Conservation (phyloP, 495 filamentous ascomycete genomes). For the Aspergillus wentii region DNA sequence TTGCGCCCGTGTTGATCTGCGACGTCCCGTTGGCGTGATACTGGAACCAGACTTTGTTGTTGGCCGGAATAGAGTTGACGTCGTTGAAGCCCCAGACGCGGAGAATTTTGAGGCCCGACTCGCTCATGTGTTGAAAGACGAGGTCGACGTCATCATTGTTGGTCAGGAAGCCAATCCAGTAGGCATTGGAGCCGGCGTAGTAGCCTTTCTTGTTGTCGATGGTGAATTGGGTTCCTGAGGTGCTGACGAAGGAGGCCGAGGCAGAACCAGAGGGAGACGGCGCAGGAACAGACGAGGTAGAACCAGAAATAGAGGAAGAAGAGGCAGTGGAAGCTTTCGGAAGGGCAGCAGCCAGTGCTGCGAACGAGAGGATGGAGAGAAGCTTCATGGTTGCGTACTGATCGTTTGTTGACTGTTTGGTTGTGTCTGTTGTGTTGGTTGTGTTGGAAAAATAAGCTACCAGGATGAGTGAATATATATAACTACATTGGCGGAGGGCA, state of each 20-base stretch:
- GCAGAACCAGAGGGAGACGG: too few relatives aligned
- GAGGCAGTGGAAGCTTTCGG: too few relatives aligned
- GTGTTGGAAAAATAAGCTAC: too few relatives aligned
- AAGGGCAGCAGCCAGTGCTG: too few relatives aligned
- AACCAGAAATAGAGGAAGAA: too few relatives aligned
- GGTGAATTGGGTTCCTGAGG: slow-evolving; percentile 51
- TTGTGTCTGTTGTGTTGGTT: too few relatives aligned
- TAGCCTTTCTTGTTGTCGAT: slow-evolving; percentile 59
- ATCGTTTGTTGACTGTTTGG: too few relatives aligned
- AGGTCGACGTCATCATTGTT: slow-evolving; percentile 59
- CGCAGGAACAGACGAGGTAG: too few relatives aligned
- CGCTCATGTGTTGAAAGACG: slow-evolving; percentile 42
- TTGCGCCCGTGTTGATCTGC: slow-evolving; percentile 60
- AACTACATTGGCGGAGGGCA: too few relatives aligned
- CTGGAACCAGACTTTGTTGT: slow-evolving; percentile 57
- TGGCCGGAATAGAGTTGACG: slow-evolving; percentile 38
- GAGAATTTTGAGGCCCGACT: slow-evolving; percentile 60
- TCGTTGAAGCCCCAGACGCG: slow-evolving; percentile 75
- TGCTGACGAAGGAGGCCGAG: slow-evolving; percentile 46
- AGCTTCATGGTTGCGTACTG: too few relatives aligned
- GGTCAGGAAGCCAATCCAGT: slow-evolving; percentile 68
- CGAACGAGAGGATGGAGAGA: too few relatives aligned
- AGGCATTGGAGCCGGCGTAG: slow-evolving; percentile 67
- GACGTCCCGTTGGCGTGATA: slow-evolving; percentile 45
- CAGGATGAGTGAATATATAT: too few relatives aligned